Evolutionary conservation across 2,329 filamentous ascomycete species (phyloP).

Genomic region (Fusarium nodosum): DNA sequence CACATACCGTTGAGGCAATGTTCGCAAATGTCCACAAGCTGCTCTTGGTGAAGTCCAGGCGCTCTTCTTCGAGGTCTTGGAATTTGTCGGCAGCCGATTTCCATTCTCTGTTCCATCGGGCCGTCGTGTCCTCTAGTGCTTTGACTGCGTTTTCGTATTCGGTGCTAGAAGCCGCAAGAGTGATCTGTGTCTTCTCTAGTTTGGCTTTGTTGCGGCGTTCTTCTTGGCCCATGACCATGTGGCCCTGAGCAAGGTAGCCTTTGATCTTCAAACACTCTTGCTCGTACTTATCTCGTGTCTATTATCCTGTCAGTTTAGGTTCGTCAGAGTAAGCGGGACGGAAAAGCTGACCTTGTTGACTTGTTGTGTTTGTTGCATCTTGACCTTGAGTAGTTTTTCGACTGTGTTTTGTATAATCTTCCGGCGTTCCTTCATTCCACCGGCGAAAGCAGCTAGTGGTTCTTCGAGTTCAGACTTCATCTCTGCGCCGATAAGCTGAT

Average conservation of each 20-base stretch:
- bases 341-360: conserved; percentile 83
- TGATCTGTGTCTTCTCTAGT: conserved; percentile 98
- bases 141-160: conserved; percentile 97
- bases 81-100: conserved; percentile 99
- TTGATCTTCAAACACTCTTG: conserved; percentile 99
- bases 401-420: conserved; percentile 97
- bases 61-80: conserved; percentile 97
- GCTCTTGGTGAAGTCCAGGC: conserved; percentile 96
- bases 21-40: conserved; percentile 99
- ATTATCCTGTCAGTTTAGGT: conserved; percentile 25
- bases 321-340: neutral
- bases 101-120: conserved; percentile 97
- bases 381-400: conserved; percentile 93
- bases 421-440: conserved; percentile 93
- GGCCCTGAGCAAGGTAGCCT: conserved; percentile 96
- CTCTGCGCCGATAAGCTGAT: conserved; percentile 88
- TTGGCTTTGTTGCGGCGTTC: conserved; percentile 99
- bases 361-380: conserved; percentile 88
- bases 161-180: conserved; percentile 87
- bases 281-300: conserved; percentile 94
- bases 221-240: conserved; percentile 99
- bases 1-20: conserved; percentile 95
- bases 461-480: conserved; percentile 98
- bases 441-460: conserved; percentile 89
- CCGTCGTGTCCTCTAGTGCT: conserved; percentile 92